phyloP scores from a whole-genome alignment of 441 rosid genomes.

The Euphorbia schlechtendalii region DNA sequence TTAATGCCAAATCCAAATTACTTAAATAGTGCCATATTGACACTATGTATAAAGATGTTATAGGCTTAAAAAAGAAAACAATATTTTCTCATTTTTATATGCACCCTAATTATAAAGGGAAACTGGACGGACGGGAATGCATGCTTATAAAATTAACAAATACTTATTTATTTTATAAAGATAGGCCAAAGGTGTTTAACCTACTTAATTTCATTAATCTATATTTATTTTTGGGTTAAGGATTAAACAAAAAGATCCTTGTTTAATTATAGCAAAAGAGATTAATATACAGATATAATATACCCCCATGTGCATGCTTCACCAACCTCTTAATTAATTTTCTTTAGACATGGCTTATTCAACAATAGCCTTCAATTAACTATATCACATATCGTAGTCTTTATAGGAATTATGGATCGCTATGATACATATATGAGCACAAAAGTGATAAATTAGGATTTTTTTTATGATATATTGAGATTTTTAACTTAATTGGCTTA shows the following conservation, averaged over 20 bases:
- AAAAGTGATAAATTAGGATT: slow-evolving; percentile 2
- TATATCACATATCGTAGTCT: slow-evolving; percentile 9
- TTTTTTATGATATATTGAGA: too few species aligned
- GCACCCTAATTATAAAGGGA: too few species aligned
- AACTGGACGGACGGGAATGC: slow-evolving; percentile 9
- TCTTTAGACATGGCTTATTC: not conserved
- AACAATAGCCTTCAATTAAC: slow-evolving; percentile 13
- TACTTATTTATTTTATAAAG: too few species aligned
- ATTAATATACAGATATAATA: slow-evolving; percentile 8
- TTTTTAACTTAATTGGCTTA: too few species aligned
- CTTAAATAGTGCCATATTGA: too few species aligned
- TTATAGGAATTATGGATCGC: slow-evolving; percentile 22
- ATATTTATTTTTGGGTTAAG: slow-evolving; percentile 7
- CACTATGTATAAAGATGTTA: too few species aligned
- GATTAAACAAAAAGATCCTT: slow-evolving; percentile 5
- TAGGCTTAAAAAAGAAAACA: too few species aligned
- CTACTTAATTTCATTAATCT: slow-evolving; percentile 10
- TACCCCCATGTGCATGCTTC: slow-evolving; percentile 33
- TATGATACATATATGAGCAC: slow-evolving; percentile 7
- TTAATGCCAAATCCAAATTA: too few species aligned
- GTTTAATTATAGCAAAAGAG: slow-evolving; percentile 15
- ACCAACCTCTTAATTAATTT: slow-evolving; percentile 9
- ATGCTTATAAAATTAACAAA: slow-evolving; percentile 30
- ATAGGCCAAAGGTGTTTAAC: slow-evolving; percentile 24
- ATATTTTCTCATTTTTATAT: too few species aligned